Evolutionary conservation across 768 basidiomycete species (phyloP), one percentile per base, ranked within the genome.

Genomic region (Lentinus tigrinus): DNA sequence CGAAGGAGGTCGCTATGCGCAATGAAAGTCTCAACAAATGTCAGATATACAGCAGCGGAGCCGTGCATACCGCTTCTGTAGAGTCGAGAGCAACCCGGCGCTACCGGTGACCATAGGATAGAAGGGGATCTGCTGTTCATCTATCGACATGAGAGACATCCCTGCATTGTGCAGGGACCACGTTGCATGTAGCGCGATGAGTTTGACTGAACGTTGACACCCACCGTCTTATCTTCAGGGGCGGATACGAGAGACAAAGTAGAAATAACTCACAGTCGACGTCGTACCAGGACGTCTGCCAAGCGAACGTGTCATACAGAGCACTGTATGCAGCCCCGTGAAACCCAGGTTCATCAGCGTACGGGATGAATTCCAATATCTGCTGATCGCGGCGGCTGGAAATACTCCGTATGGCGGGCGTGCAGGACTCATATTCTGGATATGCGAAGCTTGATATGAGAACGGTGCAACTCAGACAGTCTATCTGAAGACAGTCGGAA

Each of bases 301-400:
- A 76, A 3, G 67, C 69, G 21, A 73, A 58, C 0, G 2, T 7
- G 0, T 63, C 37, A 57, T 77, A 77, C 0, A 7, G n/a, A 0
- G 26, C 19, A 4, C 80, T 63, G 39, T 75, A 77, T 8, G 31
- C 36, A 2, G 52, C 16, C 1, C 67, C 26, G 0, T 71, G 61
- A 60, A 85, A 84, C 0, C 8, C 14, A 0, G 67, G 62, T 42
- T 84, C 78, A 43, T 85, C 83, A 3, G 78, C 77, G 48, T 78
- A 82, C 0, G 81, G 81, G 4, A 78, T 55, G 43, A 84, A 85
- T 0, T 48, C 13, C 4, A 63, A 46, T 3, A 55, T 23, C 19
- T 24, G 31, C 8, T 17, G 21, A 19, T 62, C 58, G 17, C 21
- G 36, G 3, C 48, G 27, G 19, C 24, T 37, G 3, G 24, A 14